Conservation (phyloP, 2,329 filamentous ascomycete genomes). For the Xylariaceae sp. region DNA sequence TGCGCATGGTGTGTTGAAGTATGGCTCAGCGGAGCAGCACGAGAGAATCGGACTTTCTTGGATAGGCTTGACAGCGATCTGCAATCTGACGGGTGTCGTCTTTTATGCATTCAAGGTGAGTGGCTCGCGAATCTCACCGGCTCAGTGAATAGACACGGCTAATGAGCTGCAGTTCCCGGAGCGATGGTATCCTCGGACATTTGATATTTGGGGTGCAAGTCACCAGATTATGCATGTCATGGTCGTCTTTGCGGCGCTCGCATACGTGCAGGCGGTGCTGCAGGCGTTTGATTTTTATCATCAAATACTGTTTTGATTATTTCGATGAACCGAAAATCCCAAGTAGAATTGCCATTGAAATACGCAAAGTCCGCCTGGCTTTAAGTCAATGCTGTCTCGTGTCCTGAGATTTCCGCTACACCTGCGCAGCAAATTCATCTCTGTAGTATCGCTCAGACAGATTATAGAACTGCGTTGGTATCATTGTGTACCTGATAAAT, state of each 20-base stretch:
- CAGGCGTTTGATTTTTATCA: constrained; percentile 1
- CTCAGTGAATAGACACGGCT: background rate
- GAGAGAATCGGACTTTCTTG: constrained; percentile 36
- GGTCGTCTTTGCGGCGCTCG: constrained; percentile 3
- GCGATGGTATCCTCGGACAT: constrained; percentile 1
- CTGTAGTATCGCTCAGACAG: no score
- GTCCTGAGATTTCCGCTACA: no score
- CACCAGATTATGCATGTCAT: constrained; percentile 6
- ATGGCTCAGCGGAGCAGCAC: constrained; percentile 30
- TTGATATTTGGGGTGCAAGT: constrained; percentile 6
- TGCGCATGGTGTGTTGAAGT: constrained; percentile 30
- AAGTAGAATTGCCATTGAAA: no score
- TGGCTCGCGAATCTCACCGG: background rate
- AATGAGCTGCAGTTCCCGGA: constrained; percentile 3
- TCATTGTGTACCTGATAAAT: no score
- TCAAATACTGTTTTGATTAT: background rate
- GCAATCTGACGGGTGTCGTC: constrained; percentile 33
- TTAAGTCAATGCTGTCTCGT: no score
- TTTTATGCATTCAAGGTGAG: constrained; percentile 32
- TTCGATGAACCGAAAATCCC: no score
- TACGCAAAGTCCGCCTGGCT: no score
- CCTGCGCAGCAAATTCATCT: no score
- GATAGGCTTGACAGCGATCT: constrained; percentile 32
- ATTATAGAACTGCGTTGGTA: no score
- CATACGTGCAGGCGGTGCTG: constrained; percentile 2